A percentile compares a stretch with the other conserved stretches of the same genome.
phyloP scores from a whole-genome alignment of 331 rosid genomes.

The Malus hybrid region DNA sequence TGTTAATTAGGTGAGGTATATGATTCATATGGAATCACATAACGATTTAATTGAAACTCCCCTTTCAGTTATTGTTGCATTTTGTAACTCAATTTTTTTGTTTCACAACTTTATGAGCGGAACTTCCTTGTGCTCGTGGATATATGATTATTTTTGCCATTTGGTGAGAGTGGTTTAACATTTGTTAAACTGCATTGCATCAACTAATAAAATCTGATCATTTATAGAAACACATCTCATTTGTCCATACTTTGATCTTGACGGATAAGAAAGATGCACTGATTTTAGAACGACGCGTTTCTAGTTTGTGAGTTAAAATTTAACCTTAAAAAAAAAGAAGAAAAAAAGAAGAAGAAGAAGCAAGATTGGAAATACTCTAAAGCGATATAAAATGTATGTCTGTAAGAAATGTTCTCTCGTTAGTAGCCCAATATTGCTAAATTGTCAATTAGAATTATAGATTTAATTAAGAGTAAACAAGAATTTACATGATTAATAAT shows the following conservation, averaged over 20 bases:
- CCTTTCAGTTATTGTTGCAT: slow-evolving; percentile 15
- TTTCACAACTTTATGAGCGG: neutral
- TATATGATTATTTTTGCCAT: neutral
- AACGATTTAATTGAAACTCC: slow-evolving; percentile 13
- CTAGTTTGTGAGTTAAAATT: neutral
- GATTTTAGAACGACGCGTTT: neutral
- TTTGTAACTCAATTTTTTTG: slow-evolving; percentile 2
- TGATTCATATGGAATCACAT: neutral
- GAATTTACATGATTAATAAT: too few species aligned
- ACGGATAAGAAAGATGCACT: too few species aligned
- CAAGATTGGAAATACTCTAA: neutral
- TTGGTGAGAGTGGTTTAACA: neutral
- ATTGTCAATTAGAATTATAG: neutral
- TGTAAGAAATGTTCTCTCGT: too few species aligned
- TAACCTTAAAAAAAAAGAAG: too few species aligned
- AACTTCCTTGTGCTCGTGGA: neutral
- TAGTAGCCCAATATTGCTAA: neutral
- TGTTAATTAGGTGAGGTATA: slow-evolving; percentile 14
- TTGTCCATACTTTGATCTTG: neutral
- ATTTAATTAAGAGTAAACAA: too few species aligned
- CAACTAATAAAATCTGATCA: neutral
- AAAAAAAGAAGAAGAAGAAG: neutral
- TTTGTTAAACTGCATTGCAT: neutral
- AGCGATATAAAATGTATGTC: neutral
- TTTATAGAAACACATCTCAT: neutral